A percentile compares a stretch with the other conserved stretches of the same genome.
phyloP scores from a whole-genome alignment of 169 alveolate genomes.

The Fabrea salina region DNA sequence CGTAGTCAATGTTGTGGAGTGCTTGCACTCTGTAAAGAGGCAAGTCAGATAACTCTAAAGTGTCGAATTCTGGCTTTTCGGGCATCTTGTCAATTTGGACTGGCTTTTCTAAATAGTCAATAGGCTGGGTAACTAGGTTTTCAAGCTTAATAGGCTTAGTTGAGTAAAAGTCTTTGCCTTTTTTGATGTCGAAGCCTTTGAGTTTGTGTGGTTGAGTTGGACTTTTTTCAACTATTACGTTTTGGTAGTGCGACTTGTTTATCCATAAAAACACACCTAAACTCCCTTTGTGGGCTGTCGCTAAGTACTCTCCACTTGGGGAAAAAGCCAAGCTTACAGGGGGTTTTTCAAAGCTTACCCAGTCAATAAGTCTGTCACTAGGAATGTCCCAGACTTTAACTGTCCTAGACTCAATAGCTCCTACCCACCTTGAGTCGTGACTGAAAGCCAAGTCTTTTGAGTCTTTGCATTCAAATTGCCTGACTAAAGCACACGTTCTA shows the following conservation, averaged over 20 bases:
- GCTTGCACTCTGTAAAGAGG: neutral
- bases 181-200: conserved; percentile 44
- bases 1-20: conserved; percentile 57
- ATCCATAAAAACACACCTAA: conserved; percentile 67
- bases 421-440: conserved; percentile 64
- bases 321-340: conserved; percentile 53
- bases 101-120: neutral
- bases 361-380: conserved; percentile 63
- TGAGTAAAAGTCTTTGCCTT: conserved; percentile 23
- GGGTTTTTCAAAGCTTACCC: conserved; percentile 61
- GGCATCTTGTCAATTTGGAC: neutral
- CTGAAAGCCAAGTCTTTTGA: conserved; percentile 54
- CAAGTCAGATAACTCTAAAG: neutral
- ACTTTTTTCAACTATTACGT: conserved; percentile 37
- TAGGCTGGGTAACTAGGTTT: neutral
- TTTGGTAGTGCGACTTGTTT: conserved; percentile 46
- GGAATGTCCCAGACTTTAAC: conserved; percentile 66
- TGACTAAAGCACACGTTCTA: neutral
- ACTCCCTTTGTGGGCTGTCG: conserved; percentile 52
- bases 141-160: neutral
- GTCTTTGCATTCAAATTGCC: neutral
- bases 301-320: conserved; percentile 64
- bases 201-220: conserved; percentile 51
- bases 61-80: neutral
- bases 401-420: conserved; percentile 52